Base-by-base conservation (phyloP, 768 basidiomycete genomes). In the Coprinopsis cinerea region DNA sequence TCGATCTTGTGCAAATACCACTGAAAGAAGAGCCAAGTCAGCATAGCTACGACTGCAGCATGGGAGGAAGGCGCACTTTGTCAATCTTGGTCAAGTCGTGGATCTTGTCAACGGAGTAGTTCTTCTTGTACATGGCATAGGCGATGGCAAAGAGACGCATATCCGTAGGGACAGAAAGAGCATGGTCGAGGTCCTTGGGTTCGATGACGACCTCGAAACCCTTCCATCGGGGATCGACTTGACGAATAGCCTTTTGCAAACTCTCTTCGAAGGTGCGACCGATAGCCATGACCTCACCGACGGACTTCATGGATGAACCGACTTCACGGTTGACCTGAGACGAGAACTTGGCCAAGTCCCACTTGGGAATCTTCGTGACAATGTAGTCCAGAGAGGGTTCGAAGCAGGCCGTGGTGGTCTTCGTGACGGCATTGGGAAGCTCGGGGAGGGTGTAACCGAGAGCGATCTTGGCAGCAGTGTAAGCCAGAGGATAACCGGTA, bases 1-100 rank as follows among this genome's bases (percentile, higher is more conserved):
- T 98, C 94, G 46, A 99, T 87, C 74, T 98, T 99, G 79, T 96
- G 85, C 51, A 99, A 72, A 79, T 91, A 99, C 96, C 96, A 98
- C 87, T 92, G 49, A 11, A 24, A 25, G 9, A 7, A 25, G 22
- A 6, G 42, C 40, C 14, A 50, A 23, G 44, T n/a, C 26, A 17
- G 26, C 20, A 26, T 13, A 25, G 43, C 53, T 22, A 51, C 32
- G 44, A 32, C n/a, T 9, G 9, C 11, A 20, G 25, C 27, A 20
- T 3, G 15, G 50, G 1, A 23, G 11, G 15, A 17, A 7, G 41
- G 51, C 69, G 15, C 47, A 88, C 89, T 79, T 93, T 92, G 78
- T 97, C 95, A 59, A 98, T 98, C 77, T 97, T 98, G 54, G 96
- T 98, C 59, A 99, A 67, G 45, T 93, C 87, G 63, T 97, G 92